Evolutionary conservation across 78 protist species (phyloP).

Genomic region (Tieghemostelium lacteum): DNA sequence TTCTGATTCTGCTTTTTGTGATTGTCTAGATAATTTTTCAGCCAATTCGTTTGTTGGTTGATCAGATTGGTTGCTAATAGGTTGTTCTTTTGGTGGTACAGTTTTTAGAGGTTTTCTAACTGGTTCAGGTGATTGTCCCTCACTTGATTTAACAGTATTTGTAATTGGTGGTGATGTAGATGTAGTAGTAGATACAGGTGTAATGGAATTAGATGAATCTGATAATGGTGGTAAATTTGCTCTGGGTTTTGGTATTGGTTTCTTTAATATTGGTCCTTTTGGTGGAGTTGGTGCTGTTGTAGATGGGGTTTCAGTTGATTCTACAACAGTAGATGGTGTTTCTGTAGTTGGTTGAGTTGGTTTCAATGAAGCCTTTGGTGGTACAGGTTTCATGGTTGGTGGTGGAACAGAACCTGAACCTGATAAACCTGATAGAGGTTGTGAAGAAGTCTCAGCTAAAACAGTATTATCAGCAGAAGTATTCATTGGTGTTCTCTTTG

Average conservation of each 20-base stretch:
- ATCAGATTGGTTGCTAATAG: background rate
- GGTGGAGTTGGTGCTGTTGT: constrained; percentile 36
- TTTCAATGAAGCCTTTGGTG: background rate
- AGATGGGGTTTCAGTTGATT: background rate
- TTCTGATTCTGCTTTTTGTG: background rate
- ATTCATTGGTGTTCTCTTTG: background rate
- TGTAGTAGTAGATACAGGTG: background rate
- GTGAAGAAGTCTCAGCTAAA: background rate
- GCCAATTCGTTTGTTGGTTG: too few relatives aligned
- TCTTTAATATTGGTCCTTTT: constrained; percentile 11
- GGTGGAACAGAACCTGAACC: background rate
- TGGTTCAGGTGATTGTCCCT: background rate
- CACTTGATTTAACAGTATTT: background rate
- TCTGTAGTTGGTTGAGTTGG: background rate
- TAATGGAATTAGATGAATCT: background rate
- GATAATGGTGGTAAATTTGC: background rate
- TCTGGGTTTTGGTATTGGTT: background rate
- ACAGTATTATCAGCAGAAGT: background rate
- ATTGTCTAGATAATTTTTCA: constrained; percentile 1
- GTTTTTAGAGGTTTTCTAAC: constrained; percentile 9
- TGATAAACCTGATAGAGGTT: background rate
- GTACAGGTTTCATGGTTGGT: background rate
- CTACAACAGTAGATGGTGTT: background rate
- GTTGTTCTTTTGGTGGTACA: background rate
- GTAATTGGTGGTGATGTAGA: constrained; percentile 8